Base-by-base conservation (phyloP, 2,329 filamentous ascomycete species). In the Verticillium longisporum region DNA sequence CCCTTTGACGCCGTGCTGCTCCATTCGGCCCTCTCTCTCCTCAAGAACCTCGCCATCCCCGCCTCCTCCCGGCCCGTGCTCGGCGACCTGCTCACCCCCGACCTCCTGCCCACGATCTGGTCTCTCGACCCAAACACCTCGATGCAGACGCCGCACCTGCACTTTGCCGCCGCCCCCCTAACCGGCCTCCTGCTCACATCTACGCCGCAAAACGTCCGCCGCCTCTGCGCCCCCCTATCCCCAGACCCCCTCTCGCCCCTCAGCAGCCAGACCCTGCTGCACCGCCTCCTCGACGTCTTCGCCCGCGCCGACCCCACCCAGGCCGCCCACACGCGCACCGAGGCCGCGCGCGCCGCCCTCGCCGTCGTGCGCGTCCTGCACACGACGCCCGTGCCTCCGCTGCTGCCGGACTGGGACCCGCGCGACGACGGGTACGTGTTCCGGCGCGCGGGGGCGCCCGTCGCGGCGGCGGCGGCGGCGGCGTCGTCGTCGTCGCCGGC, bases 1-100 rank as follows among this genome's bases (percentile, higher is more conserved):
- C 63, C 63, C 5, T 70, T 66, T 7, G 77, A 82, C 63, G 70
- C 78, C 1, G 83, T 86, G 63, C 78, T 86, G 15, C 74, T 85
- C 0, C 85, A 88, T 67, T 78, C 83, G 1, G 74, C 77, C 2
- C 75, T 88, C 18, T 81, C 83, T 7, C 87, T 87, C 67, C 79
- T 88, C 62, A 88, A 87, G 71, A 88, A 88, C 69, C 80, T 88
- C 9, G 83, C 85, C 32, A 84, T 88, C 58, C 83, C 85, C 0
- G 61, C 72, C 0, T 68, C 71, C 32, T 88, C 88, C 72, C 88
- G 86, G 69, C 64, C 75, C 2, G 56, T 72, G 0, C 74, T 88
- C 1, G 69, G 73, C 3, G 71, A 72, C 1, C 72, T 87, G 1
- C 73, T 87, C 3, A 74, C 77, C 6, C 66, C 73, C 0, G 61